These are phyloP conservation scores for Malania oleifera DNA, from an alignment of 164 flowering plant species.

Conservation along the genomic window DNA sequence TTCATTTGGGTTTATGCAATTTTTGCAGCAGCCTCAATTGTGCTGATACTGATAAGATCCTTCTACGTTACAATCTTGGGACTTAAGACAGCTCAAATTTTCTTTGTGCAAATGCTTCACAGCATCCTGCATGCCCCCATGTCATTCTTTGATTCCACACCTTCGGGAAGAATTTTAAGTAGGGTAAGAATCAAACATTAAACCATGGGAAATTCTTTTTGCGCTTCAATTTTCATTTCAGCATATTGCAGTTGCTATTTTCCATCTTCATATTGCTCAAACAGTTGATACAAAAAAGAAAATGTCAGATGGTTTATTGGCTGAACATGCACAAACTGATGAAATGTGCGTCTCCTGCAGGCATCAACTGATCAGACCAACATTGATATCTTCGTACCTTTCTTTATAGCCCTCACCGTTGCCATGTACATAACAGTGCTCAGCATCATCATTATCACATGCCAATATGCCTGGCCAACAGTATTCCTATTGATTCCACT, in stretches of 20 bases:
- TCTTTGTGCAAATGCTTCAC: constrained; percentile 63
- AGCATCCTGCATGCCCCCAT: constrained; percentile 95
- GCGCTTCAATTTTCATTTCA: neutral
- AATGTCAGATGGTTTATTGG: neutral
- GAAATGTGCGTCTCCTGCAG: constrained; percentile 31
- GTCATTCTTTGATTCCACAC: constrained; percentile 97
- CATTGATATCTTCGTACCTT: constrained; percentile 72
- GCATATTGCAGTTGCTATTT: too few species aligned
- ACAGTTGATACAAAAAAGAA: neutral
- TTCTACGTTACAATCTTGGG: constrained; percentile 50
- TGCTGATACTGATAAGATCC: constrained; percentile 43
- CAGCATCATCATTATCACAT: constrained; percentile 69
- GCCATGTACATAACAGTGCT: constrained; percentile 62
- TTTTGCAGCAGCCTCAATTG: constrained; percentile 51
- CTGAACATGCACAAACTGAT: neutral
- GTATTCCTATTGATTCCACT: constrained; percentile 69
- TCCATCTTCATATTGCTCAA: neutral
- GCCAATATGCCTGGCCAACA: constrained; percentile 94
- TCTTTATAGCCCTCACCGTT: constrained; percentile 41
- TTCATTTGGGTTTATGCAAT: constrained; percentile 61
- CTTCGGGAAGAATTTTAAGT: constrained; percentile 94
- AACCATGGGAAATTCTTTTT: neutral
- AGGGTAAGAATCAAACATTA: constrained; percentile 44
- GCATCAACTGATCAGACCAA: constrained; percentile 88
- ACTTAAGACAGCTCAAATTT: constrained; percentile 76